These are phyloP conservation scores for Tylopilus vinaceipallidus DNA, from an alignment of 768 basidiomycete genomes.

Conservation along the genomic window DNA sequence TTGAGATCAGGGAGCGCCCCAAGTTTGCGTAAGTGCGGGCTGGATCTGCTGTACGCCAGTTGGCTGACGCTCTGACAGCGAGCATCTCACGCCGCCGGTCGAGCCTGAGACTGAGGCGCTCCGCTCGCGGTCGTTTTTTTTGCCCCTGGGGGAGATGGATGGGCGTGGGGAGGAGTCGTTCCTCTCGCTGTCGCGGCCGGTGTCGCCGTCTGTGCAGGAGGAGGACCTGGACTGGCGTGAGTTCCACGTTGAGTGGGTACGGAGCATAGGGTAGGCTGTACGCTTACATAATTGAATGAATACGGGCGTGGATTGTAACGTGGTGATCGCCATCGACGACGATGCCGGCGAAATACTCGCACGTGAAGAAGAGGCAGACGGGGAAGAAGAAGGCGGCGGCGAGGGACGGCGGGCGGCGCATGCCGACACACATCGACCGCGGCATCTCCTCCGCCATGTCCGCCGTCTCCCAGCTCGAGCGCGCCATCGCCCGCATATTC, in stretches of 20 bases:
- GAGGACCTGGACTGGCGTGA: constrained; percentile 52
- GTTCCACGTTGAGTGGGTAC: constrained; percentile 48
- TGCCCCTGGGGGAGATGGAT: constrained; percentile 35
- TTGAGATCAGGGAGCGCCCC: background rate
- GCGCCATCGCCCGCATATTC: constrained; percentile 64
- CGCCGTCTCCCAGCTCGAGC: constrained; percentile 65
- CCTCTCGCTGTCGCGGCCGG: constrained; percentile 40
- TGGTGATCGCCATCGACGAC: constrained; percentile 11
- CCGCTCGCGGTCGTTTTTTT: constrained; percentile 45
- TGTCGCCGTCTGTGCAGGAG: too few species aligned
- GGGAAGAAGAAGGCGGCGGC: constrained; percentile 45
- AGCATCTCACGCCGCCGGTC: constrained; percentile 4
- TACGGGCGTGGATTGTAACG: constrained; percentile 6
- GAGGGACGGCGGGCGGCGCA: constrained; percentile 35
- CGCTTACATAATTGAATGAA: constrained; percentile 18
- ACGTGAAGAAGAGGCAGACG: constrained; percentile 64
- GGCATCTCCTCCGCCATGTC: constrained; percentile 54
- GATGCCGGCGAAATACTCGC: constrained; percentile 75
- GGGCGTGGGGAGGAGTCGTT: constrained; percentile 40
- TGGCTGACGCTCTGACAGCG: too few species aligned
- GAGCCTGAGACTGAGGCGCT: constrained; percentile 39
- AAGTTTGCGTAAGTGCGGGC: constrained; percentile 15
- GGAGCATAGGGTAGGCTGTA: constrained; percentile 7
- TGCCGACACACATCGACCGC: constrained; percentile 38
- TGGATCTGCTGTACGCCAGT: too few species aligned